Evolutionary conservation across 2,329 filamentous ascomycete genomes (phyloP).

Genomic region (Beauveria bassiana): DNA sequence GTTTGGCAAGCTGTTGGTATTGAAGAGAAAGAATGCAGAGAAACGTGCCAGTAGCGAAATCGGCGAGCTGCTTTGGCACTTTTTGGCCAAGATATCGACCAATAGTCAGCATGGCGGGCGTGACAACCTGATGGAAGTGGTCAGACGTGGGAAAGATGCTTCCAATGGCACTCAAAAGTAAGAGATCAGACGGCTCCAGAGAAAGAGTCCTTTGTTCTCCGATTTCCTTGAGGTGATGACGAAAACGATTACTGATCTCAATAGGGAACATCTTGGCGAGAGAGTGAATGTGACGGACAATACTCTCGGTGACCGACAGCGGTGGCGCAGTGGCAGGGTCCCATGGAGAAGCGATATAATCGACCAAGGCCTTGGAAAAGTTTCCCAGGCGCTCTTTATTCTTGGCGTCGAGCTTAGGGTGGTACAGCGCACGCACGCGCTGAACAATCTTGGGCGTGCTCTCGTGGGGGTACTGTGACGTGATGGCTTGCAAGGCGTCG

Average conservation of each 20-base stretch:
- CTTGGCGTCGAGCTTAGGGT: constrained; percentile 73
- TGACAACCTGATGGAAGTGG: constrained; percentile 93
- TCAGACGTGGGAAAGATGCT: constrained; percentile 91
- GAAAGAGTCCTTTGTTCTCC: constrained; percentile 39
- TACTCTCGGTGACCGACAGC: constrained; percentile 64
- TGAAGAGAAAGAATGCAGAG: constrained; percentile 71
- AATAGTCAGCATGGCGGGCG: constrained; percentile 81
- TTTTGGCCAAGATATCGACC: constrained; percentile 75
- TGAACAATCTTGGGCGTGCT: constrained; percentile 75
- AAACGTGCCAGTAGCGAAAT: constrained; percentile 68
- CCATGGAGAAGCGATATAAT: constrained; percentile 48
- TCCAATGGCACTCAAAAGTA: constrained; percentile 75
- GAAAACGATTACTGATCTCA: constrained; percentile 70
- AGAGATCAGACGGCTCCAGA: constrained; percentile 62
- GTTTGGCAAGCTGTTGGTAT: constrained; percentile 75
- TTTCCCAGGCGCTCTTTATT: constrained; percentile 76
- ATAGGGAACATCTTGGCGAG: constrained; percentile 78
- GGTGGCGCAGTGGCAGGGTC: constrained; percentile 38
- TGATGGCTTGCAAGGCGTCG: constrained; percentile 62
- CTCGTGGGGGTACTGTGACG: constrained; percentile 51
- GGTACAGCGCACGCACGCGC: constrained; percentile 84
- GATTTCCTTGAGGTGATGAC: constrained; percentile 59
- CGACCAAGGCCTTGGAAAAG: constrained; percentile 59
- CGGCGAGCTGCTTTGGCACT: constrained; percentile 54
- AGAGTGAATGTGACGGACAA: constrained; percentile 88